Percentiles rank a stretch among this genome's conserved stretches.
Evolutionary conservation across 2,329 filamentous ascomycete genomes (phyloP).

Genomic region (Aspergillus aculeatinus): DNA sequence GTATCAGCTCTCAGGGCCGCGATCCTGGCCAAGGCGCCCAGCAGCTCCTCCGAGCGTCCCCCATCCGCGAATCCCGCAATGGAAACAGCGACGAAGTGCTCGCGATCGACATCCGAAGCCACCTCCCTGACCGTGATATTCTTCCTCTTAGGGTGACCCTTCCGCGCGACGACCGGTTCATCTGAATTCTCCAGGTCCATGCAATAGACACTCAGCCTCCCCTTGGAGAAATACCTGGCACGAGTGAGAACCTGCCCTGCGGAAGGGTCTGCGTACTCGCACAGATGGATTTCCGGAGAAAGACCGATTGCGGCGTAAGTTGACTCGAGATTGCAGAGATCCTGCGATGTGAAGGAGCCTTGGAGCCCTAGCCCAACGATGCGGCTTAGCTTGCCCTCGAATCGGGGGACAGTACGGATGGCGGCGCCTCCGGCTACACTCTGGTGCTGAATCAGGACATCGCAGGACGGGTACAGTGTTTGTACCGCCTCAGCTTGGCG

Average conservation of each 20-base stretch:
- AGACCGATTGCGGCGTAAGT: neutral
- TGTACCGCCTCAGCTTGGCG: neutral
- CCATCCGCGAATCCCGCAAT: neutral
- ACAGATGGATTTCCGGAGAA: neutral
- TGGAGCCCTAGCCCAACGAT: neutral
- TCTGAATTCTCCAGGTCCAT: neutral
- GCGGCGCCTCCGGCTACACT: neutral
- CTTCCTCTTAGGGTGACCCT: neutral
- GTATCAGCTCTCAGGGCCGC: neutral
- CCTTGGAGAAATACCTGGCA: neutral
- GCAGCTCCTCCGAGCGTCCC: neutral
- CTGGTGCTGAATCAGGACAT: neutral
- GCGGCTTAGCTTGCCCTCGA: neutral
- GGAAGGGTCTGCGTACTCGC: neutral
- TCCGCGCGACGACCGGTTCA: neutral
- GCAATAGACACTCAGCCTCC: neutral
- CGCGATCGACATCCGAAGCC: neutral
- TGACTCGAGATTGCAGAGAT: neutral
- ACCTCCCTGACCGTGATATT: neutral
- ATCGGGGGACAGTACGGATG: neutral
- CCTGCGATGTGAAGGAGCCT: neutral
- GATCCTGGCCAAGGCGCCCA: neutral
- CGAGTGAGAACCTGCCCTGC: neutral
- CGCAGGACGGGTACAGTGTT: neutral
- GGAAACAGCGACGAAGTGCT: neutral